Evolutionary conservation across 495 filamentous ascomycete genomes (phyloP).

Genomic region (Hypoxylon rickii): DNA sequence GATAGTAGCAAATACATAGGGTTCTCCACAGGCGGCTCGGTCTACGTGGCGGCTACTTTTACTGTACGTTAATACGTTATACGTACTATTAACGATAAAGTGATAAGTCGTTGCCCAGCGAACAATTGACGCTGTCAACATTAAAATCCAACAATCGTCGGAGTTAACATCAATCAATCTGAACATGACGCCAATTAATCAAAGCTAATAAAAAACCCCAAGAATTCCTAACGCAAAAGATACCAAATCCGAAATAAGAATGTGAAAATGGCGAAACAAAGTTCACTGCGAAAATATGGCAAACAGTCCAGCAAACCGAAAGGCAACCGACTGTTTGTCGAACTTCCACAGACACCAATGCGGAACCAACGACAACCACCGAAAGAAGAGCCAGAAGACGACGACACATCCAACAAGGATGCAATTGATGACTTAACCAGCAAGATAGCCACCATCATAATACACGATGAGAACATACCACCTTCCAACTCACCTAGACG

Average conservation of each 20-base stretch:
- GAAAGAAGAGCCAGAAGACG: slow-evolving; percentile 1
- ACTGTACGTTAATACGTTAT: too few relatives aligned
- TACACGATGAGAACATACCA: slow-evolving; percentile 22
- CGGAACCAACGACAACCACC: slow-evolving; percentile 8
- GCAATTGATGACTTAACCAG: slow-evolving; percentile 14
- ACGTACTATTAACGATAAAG: too few relatives aligned
- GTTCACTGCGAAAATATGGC: slow-evolving; percentile 49
- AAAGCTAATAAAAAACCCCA: not conserved
- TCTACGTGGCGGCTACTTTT: not conserved
- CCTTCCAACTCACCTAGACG: slow-evolving; percentile 13
- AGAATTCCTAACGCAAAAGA: not conserved
- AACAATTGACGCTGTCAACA: too few relatives aligned
- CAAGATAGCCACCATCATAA: slow-evolving; percentile 22
- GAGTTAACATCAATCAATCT: too few relatives aligned
- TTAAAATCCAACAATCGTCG: too few relatives aligned
- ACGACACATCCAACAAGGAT: not conserved
- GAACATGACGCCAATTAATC: not conserved
- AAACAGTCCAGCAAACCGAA: slow-evolving; percentile 44
- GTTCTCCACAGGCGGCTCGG: not conserved
- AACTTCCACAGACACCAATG: slow-evolving; percentile 46
- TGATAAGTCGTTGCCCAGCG: too few relatives aligned
- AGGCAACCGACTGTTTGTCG: slow-evolving; percentile 47
- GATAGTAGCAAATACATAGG: too few relatives aligned
- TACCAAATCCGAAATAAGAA: not conserved
- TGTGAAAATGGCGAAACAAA: slow-evolving; percentile 39